phyloP scores from a whole-genome alignment of 2,329 filamentous ascomycete genomes.

The Saccharata proteae region DNA sequence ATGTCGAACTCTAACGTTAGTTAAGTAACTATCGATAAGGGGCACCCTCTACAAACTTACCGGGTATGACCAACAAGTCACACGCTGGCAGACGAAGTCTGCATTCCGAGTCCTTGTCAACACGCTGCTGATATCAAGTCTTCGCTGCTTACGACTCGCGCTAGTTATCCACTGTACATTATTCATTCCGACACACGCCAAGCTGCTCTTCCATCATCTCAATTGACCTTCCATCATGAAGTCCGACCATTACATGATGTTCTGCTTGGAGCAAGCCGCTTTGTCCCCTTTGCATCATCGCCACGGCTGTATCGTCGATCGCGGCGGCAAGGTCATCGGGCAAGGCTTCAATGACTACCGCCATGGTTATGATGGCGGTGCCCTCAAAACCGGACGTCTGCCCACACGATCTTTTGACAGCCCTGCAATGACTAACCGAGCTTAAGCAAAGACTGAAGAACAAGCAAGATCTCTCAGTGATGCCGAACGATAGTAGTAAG shows the following conservation, averaged over 20 bases:
- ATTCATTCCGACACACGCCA: neutral
- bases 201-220: too few relatives aligned
- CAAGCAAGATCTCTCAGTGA: conserved; percentile 10
- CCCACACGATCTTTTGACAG: conserved; percentile 21
- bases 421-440: conserved; percentile 25
- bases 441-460: conserved; percentile 26
- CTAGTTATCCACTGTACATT: too few relatives aligned
- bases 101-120: too few relatives aligned
- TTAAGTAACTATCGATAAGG: too few relatives aligned
- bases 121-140: too few relatives aligned
- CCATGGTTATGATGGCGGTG: conserved; percentile 37
- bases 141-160: too few relatives aligned
- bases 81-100: too few relatives aligned
- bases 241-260: conserved; percentile 37
- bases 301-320: conserved; percentile 40
- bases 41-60: too few relatives aligned
- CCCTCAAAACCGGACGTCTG: conserved; percentile 36
- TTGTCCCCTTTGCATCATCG: conserved; percentile 35
- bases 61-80: too few relatives aligned
- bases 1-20: too few relatives aligned
- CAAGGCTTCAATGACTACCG: conserved; percentile 40
- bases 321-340: conserved; percentile 42
- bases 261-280: conserved; percentile 41
- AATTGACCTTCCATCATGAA: too few relatives aligned
- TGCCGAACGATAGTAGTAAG: conserved; percentile 7